Percentiles rank a stretch among this genome's conserved stretches.
These are phyloP conservation scores for Cladosporium sp. DNA, from an alignment of 2,329 filamentous ascomycete species.

Conservation along the genomic window DNA sequence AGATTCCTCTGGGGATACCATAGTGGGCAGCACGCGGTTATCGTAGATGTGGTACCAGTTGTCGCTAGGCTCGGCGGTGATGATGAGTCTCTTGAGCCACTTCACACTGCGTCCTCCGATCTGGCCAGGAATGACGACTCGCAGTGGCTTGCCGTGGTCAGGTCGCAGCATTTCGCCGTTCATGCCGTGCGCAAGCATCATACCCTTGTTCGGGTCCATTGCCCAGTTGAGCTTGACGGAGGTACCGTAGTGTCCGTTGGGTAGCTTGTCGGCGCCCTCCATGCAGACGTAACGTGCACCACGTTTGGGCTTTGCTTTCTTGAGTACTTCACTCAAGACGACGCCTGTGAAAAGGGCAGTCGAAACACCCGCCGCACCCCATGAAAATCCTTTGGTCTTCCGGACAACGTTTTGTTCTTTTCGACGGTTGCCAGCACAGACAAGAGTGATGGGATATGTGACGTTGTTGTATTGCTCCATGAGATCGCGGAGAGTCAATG, in stretches of 20 bases:
- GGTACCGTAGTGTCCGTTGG: slow-evolving; percentile 85
- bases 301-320: slow-evolving; percentile 61
- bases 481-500: slow-evolving; percentile 67
- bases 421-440: slow-evolving; percentile 85
- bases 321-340: slow-evolving; percentile 66
- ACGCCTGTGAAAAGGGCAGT: slow-evolving; percentile 87
- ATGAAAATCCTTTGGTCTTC: slow-evolving; percentile 91
- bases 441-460: slow-evolving; percentile 81
- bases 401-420: slow-evolving; percentile 91
- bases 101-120: slow-evolving; percentile 92
- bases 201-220: slow-evolving; percentile 74
- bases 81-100: slow-evolving; percentile 77
- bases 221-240: slow-evolving; percentile 85
- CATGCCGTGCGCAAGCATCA: slow-evolving; percentile 87
- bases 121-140: slow-evolving; percentile 81
- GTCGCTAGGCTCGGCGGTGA: slow-evolving; percentile 74
- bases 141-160: slow-evolving; percentile 80
- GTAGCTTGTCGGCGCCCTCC: slow-evolving; percentile 80
- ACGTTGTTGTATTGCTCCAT: slow-evolving; percentile 72
- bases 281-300: slow-evolving; percentile 82
- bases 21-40: slow-evolving; percentile 83
- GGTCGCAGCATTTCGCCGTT: slow-evolving; percentile 76
- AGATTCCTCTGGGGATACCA: slow-evolving; percentile 75
- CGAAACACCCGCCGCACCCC: slow-evolving; percentile 82
- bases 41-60: slow-evolving; percentile 97